Evolutionary conservation across 305 asterid genomes (phyloP).

Genomic region (Fraxinus angustifolia): DNA sequence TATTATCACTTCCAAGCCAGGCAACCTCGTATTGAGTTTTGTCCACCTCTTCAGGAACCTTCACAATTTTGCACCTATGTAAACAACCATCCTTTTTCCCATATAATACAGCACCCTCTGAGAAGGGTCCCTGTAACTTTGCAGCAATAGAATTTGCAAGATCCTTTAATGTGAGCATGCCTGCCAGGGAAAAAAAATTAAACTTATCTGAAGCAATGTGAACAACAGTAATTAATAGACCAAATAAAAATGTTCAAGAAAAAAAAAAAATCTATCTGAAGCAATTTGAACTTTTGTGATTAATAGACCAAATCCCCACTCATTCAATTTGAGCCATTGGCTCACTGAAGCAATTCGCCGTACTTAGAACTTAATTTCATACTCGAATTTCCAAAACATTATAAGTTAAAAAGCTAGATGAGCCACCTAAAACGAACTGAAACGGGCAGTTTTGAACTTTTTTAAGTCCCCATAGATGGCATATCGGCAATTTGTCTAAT

Average conservation of each 20-base stretch:
- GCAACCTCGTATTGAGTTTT: conserved; percentile 60
- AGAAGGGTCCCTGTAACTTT: conserved; percentile 65
- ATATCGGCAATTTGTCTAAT: not conserved
- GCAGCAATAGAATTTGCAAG: conserved; percentile 63
- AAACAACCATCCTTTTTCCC: conserved; percentile 63
- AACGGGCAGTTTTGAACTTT: not conserved
- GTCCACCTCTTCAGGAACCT: conserved; percentile 53
- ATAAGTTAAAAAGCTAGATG: not conserved
- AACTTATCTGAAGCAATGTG: conserved; percentile 9
- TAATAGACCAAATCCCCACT: not conserved
- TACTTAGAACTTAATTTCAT: not conserved
- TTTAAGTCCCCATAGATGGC: not conserved
- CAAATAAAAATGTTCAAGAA: not conserved
- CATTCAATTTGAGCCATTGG: not conserved
- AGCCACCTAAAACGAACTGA: not conserved
- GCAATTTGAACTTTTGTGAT: not conserved
- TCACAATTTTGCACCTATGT: conserved; percentile 60
- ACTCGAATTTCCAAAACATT: not conserved
- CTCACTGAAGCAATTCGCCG: conserved; percentile 9
- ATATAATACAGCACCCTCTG: conserved; percentile 66
- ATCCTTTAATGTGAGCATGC: conserved; percentile 80
- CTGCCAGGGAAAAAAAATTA: conserved; percentile 35
- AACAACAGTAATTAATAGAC: conserved; percentile 1
- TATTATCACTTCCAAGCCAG: conserved; percentile 65
- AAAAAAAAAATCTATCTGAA: not conserved